These are phyloP conservation scores for Candida endomychidarum DNA, from an alignment of 805 yeast species.

Conservation along the genomic window DNA sequence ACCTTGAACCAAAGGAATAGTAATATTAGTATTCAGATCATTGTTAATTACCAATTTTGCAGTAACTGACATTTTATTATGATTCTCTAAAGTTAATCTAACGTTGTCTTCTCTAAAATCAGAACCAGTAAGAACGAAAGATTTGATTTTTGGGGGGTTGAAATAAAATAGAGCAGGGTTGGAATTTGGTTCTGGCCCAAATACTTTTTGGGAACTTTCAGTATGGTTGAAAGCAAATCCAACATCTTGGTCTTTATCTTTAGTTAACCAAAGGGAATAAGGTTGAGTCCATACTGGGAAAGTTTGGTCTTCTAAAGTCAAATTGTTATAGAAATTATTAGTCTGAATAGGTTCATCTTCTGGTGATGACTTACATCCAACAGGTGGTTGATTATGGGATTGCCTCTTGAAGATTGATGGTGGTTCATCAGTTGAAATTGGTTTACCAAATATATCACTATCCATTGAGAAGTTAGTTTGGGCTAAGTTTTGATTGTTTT, in stretches of 20 bases:
- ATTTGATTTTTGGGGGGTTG: slow-evolving; percentile 64
- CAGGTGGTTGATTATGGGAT: slow-evolving; percentile 36
- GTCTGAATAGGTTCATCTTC: slow-evolving; percentile 56
- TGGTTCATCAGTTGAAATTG: slow-evolving; percentile 47
- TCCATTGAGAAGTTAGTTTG: slow-evolving; percentile 2
- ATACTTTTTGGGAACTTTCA: slow-evolving; percentile 57
- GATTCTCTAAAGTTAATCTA: slow-evolving; percentile 23
- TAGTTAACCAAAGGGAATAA: slow-evolving; percentile 68
- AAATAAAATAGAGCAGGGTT: slow-evolving; percentile 61
- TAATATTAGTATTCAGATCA: slow-evolving; percentile 25
- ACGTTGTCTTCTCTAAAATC: slow-evolving; percentile 21
- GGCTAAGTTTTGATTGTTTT: neutral
- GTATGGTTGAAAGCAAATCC: slow-evolving; percentile 75
- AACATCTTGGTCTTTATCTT: slow-evolving; percentile 41
- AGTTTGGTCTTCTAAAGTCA: slow-evolving; percentile 64
- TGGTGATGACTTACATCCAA: slow-evolving; percentile 25
- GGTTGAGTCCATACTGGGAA: slow-evolving; percentile 83
- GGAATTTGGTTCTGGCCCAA: slow-evolving; percentile 60
- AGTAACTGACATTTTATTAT: slow-evolving; percentile 32
- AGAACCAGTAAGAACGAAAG: slow-evolving; percentile 47
- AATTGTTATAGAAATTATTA: slow-evolving; percentile 75
- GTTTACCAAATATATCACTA: slow-evolving; percentile 38
- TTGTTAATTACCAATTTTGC: slow-evolving; percentile 17
- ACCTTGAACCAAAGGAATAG: slow-evolving; percentile 68
- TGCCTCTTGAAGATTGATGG: slow-evolving; percentile 37